Conservation (phyloP, 495 filamentous ascomycete species). For the Evansstolkia leycettana region DNA sequence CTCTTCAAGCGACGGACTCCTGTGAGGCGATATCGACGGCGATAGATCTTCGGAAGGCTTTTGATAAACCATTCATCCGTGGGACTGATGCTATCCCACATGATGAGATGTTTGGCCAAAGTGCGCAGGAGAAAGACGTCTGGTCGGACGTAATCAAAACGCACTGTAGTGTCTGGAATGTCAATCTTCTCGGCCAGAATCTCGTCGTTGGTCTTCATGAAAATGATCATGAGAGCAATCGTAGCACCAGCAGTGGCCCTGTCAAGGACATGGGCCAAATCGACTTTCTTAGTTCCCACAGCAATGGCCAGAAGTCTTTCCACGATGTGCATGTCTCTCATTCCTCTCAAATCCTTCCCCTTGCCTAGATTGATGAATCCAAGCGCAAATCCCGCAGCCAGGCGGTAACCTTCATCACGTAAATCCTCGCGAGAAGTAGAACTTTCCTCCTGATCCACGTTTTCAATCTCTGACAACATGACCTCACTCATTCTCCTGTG, state of each 20-base stretch:
- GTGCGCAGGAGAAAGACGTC: slow-evolving; percentile 88
- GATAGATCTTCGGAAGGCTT: slow-evolving; percentile 60
- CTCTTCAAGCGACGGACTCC: slow-evolving; percentile 46
- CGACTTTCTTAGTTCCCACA: slow-evolving; percentile 74
- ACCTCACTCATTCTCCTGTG: slow-evolving; percentile 98
- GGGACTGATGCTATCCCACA: slow-evolving; percentile 76
- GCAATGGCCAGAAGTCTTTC: slow-evolving; percentile 78
- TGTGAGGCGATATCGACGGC: slow-evolving; percentile 38
- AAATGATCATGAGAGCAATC: slow-evolving; percentile 83
- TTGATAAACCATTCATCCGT: slow-evolving; percentile 58
- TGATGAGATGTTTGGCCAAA: slow-evolving; percentile 80
- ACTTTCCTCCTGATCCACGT: slow-evolving; percentile 61
- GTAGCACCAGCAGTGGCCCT: slow-evolving; percentile 84
- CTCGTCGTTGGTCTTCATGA: slow-evolving; percentile 90
- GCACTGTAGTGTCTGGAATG: slow-evolving; percentile 73
- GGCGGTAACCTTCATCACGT: slow-evolving; percentile 85
- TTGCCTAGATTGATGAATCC: slow-evolving; percentile 92
- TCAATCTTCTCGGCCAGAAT: slow-evolving; percentile 87
- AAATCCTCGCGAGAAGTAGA: slow-evolving; percentile 51
- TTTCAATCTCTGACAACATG: slow-evolving; percentile 94
- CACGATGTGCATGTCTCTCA: slow-evolving; percentile 88
- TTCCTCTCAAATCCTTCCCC: slow-evolving; percentile 73
- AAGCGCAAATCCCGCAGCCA: slow-evolving; percentile 87
- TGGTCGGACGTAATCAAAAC: slow-evolving; percentile 90
- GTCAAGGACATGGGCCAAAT: slow-evolving; percentile 82